Evolutionary conservation across 768 basidiomycete species (phyloP).

Genomic region (Lenzites betulinus): DNA sequence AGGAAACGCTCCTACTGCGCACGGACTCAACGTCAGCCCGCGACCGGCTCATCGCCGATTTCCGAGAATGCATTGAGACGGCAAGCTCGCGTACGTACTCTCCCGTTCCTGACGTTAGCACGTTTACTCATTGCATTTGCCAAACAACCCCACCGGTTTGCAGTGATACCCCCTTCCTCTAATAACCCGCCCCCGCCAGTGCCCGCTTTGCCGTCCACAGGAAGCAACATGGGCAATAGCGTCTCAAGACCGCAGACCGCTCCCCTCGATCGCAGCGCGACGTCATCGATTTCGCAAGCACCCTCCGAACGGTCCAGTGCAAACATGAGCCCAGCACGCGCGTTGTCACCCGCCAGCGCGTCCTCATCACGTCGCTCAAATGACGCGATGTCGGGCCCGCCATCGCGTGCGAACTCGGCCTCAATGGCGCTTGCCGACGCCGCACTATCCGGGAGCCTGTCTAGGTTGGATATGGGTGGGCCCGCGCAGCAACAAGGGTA

Average conservation of each 20-base stretch:
- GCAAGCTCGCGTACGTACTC: conserved; percentile 66
- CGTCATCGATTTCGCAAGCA: not conserved
- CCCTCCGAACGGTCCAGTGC: conserved; percentile 18
- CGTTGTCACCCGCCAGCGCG: conserved; percentile 15
- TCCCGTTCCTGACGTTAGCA: not conserved
- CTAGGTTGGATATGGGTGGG: conserved; percentile 14
- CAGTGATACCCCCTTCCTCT: conserved; percentile 37
- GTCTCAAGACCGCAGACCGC: conserved; percentile 31
- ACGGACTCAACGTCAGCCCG: conserved; percentile 57
- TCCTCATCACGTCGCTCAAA: conserved; percentile 16
- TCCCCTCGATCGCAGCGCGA: conserved; percentile 9
- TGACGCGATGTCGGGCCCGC: conserved; percentile 10
- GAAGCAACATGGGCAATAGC: conserved; percentile 15
- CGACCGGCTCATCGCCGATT: conserved; percentile 65
- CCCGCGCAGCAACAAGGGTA: conserved; percentile 11
- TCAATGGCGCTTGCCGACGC: conserved; percentile 21
- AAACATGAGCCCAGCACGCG: conserved; percentile 27
- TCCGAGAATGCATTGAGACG: conserved; percentile 85
- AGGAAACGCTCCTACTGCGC: conserved; percentile 77
- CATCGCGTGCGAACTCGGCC: conserved; percentile 14
- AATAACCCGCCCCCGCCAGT: conserved; percentile 68
- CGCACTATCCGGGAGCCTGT: conserved; percentile 13
- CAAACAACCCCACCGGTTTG: not conserved
- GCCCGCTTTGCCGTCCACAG: conserved; percentile 44
- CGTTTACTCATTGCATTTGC: conserved; percentile 3